Evolutionary conservation across 1,284 basidiomycete genomes (phyloP), one percentile per base, ranked within the genome.

Genomic region (Xerocomus amazonicus): DNA sequence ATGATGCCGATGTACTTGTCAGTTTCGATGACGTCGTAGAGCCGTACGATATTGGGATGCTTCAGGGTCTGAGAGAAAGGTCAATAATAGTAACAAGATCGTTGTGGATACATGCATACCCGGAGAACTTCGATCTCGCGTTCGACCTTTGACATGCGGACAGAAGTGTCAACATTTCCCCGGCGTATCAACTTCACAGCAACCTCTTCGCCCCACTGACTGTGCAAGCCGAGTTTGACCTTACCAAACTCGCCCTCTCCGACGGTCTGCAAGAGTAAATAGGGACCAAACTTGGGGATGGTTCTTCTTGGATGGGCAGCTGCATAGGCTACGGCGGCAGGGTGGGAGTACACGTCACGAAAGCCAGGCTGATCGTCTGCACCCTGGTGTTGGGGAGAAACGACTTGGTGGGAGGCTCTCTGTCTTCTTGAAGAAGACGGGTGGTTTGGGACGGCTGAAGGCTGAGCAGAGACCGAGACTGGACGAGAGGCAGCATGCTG

Each of bases 1-100:
- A 99, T 97, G 67, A 99, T 99, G 36, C 97, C 97, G 60, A 99
- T 98, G 74, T 98, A 99, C 71, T 97, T 97, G 75, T 98, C 96
- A 2, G 97, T 98, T 72, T 99, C 95, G 60, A 99, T 97, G 35
- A 98, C 95, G 69, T 99, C 97, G 80, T 97, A 97, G 48, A 99
- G 78, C 29, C 94, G 87, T 28, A 99, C 97, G 68, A 99, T 99
- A 70, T 99, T 98, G 2, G 97, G 97, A 60, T 99, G 97, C 65
- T 95, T 92, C 52, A 99, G 81, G 52, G 83, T 85, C 92, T 96
- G 63, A 9, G 54, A 53, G 45, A n/a, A n/a, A 35, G 29, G 51
- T 65, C 2, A 49, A 33, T 10, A 44, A 42, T 29, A 19, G 42
- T 41, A 33, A 31, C 27, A 52, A 33, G 19, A 23, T 23, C 41